phyloP scores from a whole-genome alignment of 1,139 yeast species.

The Geotrichum bryndzae region DNA sequence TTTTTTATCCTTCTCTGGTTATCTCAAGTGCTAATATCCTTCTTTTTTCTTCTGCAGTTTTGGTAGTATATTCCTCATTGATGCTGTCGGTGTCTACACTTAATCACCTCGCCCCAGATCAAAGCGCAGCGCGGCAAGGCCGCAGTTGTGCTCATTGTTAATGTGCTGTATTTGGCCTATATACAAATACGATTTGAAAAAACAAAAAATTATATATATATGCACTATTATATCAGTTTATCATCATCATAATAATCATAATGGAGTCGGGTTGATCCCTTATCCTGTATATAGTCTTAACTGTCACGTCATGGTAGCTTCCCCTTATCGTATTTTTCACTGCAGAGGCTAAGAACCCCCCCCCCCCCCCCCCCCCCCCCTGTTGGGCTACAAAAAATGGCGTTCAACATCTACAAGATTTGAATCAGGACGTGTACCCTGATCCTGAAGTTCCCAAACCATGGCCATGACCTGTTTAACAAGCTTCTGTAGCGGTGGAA shows the following conservation, averaged over 20 bases:
- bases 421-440: constrained; percentile 19
- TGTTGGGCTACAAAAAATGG: neutral
- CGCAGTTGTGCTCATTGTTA: neutral
- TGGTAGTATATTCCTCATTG: constrained; percentile 36
- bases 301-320: neutral
- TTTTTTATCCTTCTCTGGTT: neutral
- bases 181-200: too few relatives aligned
- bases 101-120: constrained; percentile 14
- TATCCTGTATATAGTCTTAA: neutral
- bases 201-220: neutral
- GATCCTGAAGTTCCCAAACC: constrained; percentile 32
- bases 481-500: constrained; percentile 37
- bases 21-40: neutral
- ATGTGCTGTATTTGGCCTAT: neutral
- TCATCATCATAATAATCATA: neutral
- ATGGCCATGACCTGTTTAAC: constrained; percentile 35
- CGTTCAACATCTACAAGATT: neutral
- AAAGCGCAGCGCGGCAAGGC: neutral
- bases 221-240: neutral
- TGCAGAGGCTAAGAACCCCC: constrained; percentile 17
- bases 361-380: too few relatives aligned
- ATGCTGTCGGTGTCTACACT: constrained; percentile 39
- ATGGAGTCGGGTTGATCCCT: neutral
- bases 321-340: neutral
- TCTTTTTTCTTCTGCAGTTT: constrained; percentile 25